A percentile compares a stretch with the other conserved stretches of the same genome.
These are phyloP conservation scores for Aspergillus candidus DNA, from an alignment of 2,329 filamentous ascomycete species.

Conservation along the genomic window DNA sequence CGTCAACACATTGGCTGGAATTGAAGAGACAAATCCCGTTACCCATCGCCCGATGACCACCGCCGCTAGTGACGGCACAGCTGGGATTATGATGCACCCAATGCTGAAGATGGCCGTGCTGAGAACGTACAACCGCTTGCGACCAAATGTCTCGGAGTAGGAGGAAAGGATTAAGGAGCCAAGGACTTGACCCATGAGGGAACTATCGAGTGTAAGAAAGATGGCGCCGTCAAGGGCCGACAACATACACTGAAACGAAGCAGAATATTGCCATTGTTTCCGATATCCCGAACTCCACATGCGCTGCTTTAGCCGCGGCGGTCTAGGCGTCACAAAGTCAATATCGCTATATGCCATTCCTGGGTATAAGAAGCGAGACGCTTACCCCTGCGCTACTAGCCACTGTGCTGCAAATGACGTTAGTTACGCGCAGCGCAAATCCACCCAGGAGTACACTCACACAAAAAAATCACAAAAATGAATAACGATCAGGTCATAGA, in stretches of 20 bases:
- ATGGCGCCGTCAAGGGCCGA: background rate
- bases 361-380: background rate
- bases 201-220: conserved; percentile 13
- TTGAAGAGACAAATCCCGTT: conserved; percentile 40
- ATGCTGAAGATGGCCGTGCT: conserved; percentile 17
- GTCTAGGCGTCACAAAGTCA: no score
- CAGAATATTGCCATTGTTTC: conserved; percentile 13
- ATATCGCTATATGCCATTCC: conserved; percentile 1
- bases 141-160: conserved; percentile 29
- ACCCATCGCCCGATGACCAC: conserved; percentile 36
- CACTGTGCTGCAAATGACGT: conserved; percentile 5
- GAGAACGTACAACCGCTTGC: conserved; percentile 25
- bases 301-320: conserved; percentile 11
- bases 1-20: conserved; percentile 42
- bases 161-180: conserved; percentile 27
- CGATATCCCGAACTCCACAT: conserved; percentile 11
- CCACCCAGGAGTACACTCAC: conserved; percentile 7
- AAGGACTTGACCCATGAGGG: conserved; percentile 21
- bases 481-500: conserved; percentile 19
- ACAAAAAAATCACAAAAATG: conserved; percentile 20
- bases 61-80: conserved; percentile 26
- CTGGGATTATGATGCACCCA: conserved; percentile 31
- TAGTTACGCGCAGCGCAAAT: background rate
- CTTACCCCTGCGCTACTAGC: conserved; percentile 10
- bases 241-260: conserved; percentile 16